Conservation (phyloP, 2,329 filamentous ascomycete genomes). For the Alternaria hordeiaustralica region DNA sequence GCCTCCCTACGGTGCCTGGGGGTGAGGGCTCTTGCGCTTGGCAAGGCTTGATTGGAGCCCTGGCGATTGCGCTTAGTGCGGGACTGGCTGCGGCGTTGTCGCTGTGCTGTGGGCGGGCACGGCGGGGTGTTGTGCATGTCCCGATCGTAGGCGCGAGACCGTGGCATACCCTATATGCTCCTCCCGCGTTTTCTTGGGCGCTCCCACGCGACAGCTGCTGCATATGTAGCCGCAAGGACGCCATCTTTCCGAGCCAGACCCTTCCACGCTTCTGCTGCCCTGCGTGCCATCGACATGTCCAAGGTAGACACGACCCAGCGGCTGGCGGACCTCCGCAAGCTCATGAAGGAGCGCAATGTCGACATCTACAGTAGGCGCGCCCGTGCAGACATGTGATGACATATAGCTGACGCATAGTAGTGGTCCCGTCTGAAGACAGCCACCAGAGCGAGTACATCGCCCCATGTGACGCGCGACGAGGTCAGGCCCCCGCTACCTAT, state of each 20-base stretch:
- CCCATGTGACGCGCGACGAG: conserved; percentile 87
- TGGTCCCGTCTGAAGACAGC: conserved; percentile 95
- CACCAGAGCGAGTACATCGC: conserved; percentile 99
- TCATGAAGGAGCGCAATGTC: conserved; percentile 87
- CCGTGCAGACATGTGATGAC: neutral
- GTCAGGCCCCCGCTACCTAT: conserved; percentile 47
- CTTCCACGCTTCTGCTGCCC: conserved; percentile 40
- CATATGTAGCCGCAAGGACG: conserved; percentile 33
- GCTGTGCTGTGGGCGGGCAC: conserved; percentile 15
- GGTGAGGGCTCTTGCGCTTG: conserved; percentile 4
- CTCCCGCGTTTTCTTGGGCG: conserved; percentile 38
- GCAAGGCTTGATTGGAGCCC: conserved; percentile 5
- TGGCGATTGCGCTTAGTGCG: conserved; percentile 13
- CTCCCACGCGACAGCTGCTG: conserved; percentile 35
- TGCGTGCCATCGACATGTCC: conserved; percentile 67
- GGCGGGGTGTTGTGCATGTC: conserved; percentile 29
- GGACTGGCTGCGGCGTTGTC: conserved; percentile 1
- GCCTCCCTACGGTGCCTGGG: neutral
- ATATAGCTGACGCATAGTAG: conserved; percentile 60
- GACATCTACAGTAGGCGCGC: conserved; percentile 83
- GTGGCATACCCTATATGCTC: conserved; percentile 38
- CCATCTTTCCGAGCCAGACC: conserved; percentile 23
- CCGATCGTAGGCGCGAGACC: conserved; percentile 27
- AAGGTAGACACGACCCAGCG: conserved; percentile 79
- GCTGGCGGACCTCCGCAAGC: conserved; percentile 75